Conservation (phyloP, 345 rosid species). For the Moricandia arvensis region DNA sequence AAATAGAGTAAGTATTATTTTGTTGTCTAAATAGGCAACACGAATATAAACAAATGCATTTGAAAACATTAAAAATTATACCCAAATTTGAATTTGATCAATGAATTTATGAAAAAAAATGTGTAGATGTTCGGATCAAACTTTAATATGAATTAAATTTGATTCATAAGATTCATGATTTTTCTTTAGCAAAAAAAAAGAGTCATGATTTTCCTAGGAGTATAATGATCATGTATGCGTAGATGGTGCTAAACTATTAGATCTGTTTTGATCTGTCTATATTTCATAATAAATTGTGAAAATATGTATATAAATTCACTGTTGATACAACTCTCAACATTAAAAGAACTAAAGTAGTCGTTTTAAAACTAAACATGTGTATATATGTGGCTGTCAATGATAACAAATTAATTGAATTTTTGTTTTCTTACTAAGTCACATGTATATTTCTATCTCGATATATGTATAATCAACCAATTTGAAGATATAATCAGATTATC, state of each 20-base stretch:
- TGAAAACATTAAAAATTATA: no score
- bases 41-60: no score
- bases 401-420: no score
- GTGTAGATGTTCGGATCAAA: no score
- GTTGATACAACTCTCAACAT: background rate
- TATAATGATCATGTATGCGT: background rate
- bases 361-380: background rate
- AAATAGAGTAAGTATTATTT: no score
- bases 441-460: background rate
- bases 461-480: no score
- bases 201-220: background rate
- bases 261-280: no score
- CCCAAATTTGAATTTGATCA: no score
- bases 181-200: no score
- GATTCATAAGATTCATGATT: no score
- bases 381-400: background rate
- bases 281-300: background rate
- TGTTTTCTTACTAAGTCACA: background rate
- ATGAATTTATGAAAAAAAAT: no score
- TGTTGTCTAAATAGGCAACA: no score
- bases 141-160: background rate
- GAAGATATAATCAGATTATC: background rate
- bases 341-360: background rate
- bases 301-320: background rate
- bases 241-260: background rate